A percentile compares a stretch with the other conserved stretches of the same genome.
phyloP scores from a whole-genome alignment of 768 basidiomycete species.

The Mycena leptocephala region DNA sequence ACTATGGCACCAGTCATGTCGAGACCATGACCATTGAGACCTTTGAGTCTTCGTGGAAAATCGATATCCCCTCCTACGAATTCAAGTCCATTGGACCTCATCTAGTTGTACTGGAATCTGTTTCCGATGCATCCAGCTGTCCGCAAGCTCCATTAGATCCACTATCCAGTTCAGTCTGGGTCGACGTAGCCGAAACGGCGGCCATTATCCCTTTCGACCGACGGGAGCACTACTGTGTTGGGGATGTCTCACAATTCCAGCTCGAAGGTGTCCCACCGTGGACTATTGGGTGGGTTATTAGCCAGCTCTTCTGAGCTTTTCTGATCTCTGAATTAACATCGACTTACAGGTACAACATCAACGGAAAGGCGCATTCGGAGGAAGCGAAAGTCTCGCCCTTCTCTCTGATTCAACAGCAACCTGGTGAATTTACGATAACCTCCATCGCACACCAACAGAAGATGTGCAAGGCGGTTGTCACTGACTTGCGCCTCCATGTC shows the following conservation, averaged over 20 bases:
- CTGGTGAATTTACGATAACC: constrained; percentile 88
- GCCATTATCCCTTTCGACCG: constrained; percentile 90
- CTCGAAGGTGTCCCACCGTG: constrained; percentile 96
- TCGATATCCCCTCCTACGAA: constrained; percentile 77
- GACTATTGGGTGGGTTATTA: constrained; percentile 79
- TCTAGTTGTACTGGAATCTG: constrained; percentile 81
- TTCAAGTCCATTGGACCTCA: constrained; percentile 90
- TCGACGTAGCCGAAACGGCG: constrained; percentile 97
- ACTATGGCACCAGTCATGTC: constrained; percentile 80
- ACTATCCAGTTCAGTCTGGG: constrained; percentile 76
- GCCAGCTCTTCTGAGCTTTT: background rate
- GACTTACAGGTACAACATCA: constrained; percentile 80
- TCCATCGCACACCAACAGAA: constrained; percentile 95
- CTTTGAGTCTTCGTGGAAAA: constrained; percentile 73
- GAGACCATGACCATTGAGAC: constrained; percentile 71
- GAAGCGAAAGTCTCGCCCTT: constrained; percentile 88
- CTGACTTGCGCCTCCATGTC: constrained; percentile 81
- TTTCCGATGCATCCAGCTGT: constrained; percentile 89
- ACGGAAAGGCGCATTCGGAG: constrained; percentile 81
- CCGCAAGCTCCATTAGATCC: constrained; percentile 81
- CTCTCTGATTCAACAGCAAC: constrained; percentile 85
- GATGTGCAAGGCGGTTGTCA: constrained; percentile 88
- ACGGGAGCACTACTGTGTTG: constrained; percentile 89
- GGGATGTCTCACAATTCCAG: constrained; percentile 92
- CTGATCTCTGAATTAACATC: background rate